phyloP scores from a whole-genome alignment of 2,329 filamentous ascomycete species.

The Diaporthe nobilis region DNA sequence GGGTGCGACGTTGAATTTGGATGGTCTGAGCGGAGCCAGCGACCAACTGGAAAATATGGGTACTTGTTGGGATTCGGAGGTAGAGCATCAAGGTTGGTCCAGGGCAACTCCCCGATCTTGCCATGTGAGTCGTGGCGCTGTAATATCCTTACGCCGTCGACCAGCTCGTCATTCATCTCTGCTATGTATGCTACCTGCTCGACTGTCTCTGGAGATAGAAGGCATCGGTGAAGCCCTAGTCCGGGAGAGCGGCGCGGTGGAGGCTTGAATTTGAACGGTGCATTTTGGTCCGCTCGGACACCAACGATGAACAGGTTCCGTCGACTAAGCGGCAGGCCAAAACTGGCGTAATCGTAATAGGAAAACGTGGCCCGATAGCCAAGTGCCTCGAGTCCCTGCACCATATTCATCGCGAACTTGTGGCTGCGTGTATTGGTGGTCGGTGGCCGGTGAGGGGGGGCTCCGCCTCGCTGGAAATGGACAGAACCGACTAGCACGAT shows the following conservation, averaged over 20 bases:
- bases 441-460: background rate
- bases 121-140: background rate
- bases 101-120: background rate
- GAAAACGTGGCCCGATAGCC: background rate
- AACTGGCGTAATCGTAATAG: background rate
- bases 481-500: background rate
- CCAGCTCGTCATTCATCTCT: background rate
- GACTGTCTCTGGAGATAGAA: background rate
- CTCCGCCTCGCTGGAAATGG: background rate
- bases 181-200: background rate
- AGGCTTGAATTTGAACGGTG: background rate
- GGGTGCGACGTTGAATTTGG: background rate
- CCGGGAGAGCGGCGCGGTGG: background rate
- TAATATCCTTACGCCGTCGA: background rate
- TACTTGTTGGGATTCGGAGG: background rate
- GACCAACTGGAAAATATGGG: background rate
- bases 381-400: background rate
- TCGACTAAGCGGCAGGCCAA: background rate
- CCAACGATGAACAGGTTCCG: background rate
- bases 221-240: background rate
- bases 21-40: background rate
- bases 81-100: background rate
- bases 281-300: background rate
- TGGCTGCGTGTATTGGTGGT: background rate
- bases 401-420: too few relatives aligned